A percentile compares a stretch with the other conserved stretches of the same genome.
Evolutionary conservation across 2,329 filamentous ascomycete genomes (phyloP).

Genomic region (Orbilia blumenaviensis): DNA sequence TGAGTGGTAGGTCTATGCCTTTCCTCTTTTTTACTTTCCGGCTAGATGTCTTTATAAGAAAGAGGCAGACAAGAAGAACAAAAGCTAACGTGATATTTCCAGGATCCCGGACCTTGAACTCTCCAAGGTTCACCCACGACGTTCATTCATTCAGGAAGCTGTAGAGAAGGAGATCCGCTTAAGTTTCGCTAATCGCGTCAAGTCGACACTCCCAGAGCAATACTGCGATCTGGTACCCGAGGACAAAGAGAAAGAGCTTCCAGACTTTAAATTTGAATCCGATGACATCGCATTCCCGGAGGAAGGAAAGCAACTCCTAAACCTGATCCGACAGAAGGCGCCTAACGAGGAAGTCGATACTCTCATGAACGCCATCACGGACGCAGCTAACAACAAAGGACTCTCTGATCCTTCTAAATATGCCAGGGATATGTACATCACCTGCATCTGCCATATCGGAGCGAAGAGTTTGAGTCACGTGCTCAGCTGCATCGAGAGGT

Average conservation of each 20-base stretch:
- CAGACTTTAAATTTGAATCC: slow-evolving; percentile 87
- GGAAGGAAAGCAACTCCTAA: slow-evolving; percentile 83
- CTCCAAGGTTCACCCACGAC: slow-evolving; percentile 80
- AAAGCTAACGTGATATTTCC: background rate
- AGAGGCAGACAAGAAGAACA: too few relatives aligned
- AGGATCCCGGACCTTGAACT: slow-evolving; percentile 82
- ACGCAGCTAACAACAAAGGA: slow-evolving; percentile 60
- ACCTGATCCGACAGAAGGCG: slow-evolving; percentile 83
- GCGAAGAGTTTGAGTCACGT: slow-evolving; percentile 97
- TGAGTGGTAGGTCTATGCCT: slow-evolving; percentile 86
- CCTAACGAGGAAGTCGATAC: slow-evolving; percentile 85
- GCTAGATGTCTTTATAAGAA: background rate
- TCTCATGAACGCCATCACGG: slow-evolving; percentile 75
- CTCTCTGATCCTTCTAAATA: slow-evolving; percentile 78
- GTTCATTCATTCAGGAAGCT: slow-evolving; percentile 89
- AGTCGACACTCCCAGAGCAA: slow-evolving; percentile 85
- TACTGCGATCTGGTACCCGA: slow-evolving; percentile 83
- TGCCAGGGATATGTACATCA: slow-evolving; percentile 94
- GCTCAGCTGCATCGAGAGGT: slow-evolving; percentile 92
- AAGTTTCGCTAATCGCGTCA: slow-evolving; percentile 94
- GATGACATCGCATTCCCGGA: slow-evolving; percentile 83
- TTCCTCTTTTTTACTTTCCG: background rate
- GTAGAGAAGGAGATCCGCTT: slow-evolving; percentile 96
- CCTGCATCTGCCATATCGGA: slow-evolving; percentile 89
- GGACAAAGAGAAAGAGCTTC: slow-evolving; percentile 93